Evolutionary conservation across 1,284 basidiomycete genomes (phyloP), one percentile per base, ranked within the genome.

Genomic region (Pseudozyma pruni): DNA sequence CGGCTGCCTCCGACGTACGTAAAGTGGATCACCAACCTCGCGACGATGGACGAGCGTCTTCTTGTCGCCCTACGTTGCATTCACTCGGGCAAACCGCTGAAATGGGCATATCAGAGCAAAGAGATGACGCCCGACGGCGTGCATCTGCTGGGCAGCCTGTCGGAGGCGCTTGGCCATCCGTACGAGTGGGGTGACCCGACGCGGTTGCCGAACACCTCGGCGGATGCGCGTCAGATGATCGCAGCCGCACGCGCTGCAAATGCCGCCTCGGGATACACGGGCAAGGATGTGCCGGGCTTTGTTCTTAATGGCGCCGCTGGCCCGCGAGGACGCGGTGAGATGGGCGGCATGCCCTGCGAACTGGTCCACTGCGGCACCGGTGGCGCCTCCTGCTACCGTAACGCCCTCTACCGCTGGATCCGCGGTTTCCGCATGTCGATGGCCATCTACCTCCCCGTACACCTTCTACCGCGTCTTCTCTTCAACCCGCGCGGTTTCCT

Each of bases 361-460:
- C 55, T 83, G 29, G 81, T 83, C 1, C 83, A 84, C 53, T 82
- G 83, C 44, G 74, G 71, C 19, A 45, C 79, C 7, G 81, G 80
- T 9, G 78, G 74, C 5, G 68, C 64, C 4, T 74, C 70, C 32
- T 84, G 83, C 62, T 80, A 79, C 46, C 54, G 49, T 8, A 83
- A 84, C 51, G 75, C 82, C 2, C 47, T 64, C 31, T 73, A 76
- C 61, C 73, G 83, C 2, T 83, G 78, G 75, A 42, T 75, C 5
- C 50, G 73, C 1, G 83, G 78, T 0, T 83, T 77, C 68, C 68
- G 75, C 32, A 78, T 82, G 57, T 66, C 64, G 37, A 75, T 84
- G 62, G 54, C 67, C 40, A 83, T 84, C 71, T 84, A 84, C 63
- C 53, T 84, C 16, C 83, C 83, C 8, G 83, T 83, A n/a, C 83